Percentiles rank a stretch among this genome's conserved stretches.
These are phyloP conservation scores for Colletotrichum sidae DNA, from an alignment of 2,329 filamentous ascomycete species.

Conservation along the genomic window DNA sequence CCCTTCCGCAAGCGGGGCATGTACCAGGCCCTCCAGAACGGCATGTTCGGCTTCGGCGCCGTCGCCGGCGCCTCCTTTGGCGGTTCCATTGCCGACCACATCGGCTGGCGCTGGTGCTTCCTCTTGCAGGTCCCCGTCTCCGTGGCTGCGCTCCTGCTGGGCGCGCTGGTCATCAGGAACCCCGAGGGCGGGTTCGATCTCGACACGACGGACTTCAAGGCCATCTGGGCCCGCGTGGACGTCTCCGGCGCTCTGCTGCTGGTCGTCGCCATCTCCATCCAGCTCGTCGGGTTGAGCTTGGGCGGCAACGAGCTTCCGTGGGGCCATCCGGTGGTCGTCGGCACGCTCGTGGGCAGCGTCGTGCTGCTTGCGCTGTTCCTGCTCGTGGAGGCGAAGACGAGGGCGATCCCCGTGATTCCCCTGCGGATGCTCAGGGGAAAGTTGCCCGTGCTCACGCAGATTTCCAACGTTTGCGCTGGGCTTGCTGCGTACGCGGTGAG, in stretches of 20 bases:
- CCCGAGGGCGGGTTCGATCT: constrained; percentile 47
- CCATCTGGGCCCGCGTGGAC: constrained; percentile 67
- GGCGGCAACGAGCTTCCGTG: constrained; percentile 68
- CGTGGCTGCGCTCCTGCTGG: constrained; percentile 63
- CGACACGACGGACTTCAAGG: constrained; percentile 45
- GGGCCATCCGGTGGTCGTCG: constrained; percentile 60
- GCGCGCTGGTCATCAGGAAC: constrained; percentile 64
- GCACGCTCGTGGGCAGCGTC: constrained; percentile 56
- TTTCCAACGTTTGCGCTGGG: constrained; percentile 70
- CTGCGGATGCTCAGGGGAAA: constrained; percentile 67
- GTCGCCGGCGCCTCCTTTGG: constrained; percentile 74
- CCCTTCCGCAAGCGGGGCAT: constrained; percentile 66
- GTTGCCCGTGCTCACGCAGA: constrained; percentile 65
- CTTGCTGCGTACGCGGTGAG: constrained; percentile 72
- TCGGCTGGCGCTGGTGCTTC: constrained; percentile 78
- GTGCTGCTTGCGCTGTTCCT: constrained; percentile 58
- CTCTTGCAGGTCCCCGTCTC: constrained; percentile 72
- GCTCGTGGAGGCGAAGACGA: constrained; percentile 59
- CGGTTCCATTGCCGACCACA: constrained; percentile 70
- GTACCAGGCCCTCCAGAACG: constrained; percentile 72
- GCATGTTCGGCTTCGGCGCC: constrained; percentile 70
- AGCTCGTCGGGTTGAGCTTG: constrained; percentile 66
- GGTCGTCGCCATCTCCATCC: constrained; percentile 67
- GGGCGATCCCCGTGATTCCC: constrained; percentile 65
- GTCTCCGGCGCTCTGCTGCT: constrained; percentile 67